A percentile compares a stretch with the other conserved stretches of the same genome.
Conservation (phyloP, 2,329 filamentous ascomycete species). For the Nemania serpens region DNA sequence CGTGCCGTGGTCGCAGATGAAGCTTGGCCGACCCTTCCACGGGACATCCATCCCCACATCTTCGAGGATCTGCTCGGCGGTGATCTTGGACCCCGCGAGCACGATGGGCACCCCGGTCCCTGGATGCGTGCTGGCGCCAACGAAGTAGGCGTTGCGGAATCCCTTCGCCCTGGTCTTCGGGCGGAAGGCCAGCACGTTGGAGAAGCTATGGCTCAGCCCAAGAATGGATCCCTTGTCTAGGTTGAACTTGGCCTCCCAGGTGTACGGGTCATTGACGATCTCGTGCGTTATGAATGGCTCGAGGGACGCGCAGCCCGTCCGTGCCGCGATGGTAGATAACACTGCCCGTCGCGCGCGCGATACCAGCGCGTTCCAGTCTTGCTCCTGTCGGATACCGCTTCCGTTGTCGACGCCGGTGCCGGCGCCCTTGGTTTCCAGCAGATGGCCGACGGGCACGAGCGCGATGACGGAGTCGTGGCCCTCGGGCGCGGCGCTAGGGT, state of each 20-base stretch:
- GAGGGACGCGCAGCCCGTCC: slow-evolving; percentile 61
- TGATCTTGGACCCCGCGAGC: slow-evolving; percentile 69
- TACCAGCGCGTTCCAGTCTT: slow-evolving; percentile 67
- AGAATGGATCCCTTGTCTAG: slow-evolving; percentile 76
- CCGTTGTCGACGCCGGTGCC: slow-evolving; percentile 30
- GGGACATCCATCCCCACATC: slow-evolving; percentile 40
- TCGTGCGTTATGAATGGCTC: slow-evolving; percentile 60
- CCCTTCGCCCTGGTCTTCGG: slow-evolving; percentile 60
- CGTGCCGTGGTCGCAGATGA: slow-evolving; percentile 23
- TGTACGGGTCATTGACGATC: slow-evolving; percentile 66
- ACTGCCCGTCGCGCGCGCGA: slow-evolving; percentile 62
- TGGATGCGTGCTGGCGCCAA: slow-evolving; percentile 75
- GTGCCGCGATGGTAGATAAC: slow-evolving; percentile 62
- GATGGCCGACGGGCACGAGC: slow-evolving; percentile 73
- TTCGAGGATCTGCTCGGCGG: slow-evolving; percentile 49
- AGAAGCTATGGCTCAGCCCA: slow-evolving; percentile 73
- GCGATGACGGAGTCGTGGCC: slow-evolving; percentile 70
- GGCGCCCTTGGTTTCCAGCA: slow-evolving; percentile 52
- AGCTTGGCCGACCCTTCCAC: slow-evolving; percentile 36
- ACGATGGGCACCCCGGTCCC: slow-evolving; percentile 78
- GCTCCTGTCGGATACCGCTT: slow-evolving; percentile 44
- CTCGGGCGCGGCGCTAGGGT: slow-evolving; percentile 67
- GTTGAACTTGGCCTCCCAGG: slow-evolving; percentile 72
- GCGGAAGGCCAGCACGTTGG: slow-evolving; percentile 71
- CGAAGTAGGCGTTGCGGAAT: slow-evolving; percentile 66